Percentiles rank a stretch among this genome's conserved stretches.
Conservation (phyloP, 2,329 filamentous ascomycete genomes). For the Pezicula radicicola region DNA sequence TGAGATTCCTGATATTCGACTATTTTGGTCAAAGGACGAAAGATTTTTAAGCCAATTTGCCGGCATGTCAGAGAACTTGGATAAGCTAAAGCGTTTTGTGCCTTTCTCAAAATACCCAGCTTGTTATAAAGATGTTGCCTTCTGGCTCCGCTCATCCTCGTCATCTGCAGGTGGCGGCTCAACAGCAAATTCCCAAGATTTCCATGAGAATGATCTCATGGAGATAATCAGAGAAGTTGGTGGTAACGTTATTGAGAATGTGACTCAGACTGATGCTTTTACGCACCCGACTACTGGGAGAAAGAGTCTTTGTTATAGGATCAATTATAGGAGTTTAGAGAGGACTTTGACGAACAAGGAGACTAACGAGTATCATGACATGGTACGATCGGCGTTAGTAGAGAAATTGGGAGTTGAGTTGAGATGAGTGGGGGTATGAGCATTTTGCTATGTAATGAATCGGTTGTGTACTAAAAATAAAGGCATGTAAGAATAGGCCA, state of each 20-base stretch:
- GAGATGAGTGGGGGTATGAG: slow-evolving; percentile 41
- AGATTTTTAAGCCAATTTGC: slow-evolving; percentile 87
- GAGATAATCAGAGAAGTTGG: slow-evolving; percentile 83
- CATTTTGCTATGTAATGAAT: background rate
- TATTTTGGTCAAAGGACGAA: slow-evolving; percentile 88
- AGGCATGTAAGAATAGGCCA: too few relatives aligned
- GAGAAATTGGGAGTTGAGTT: slow-evolving; percentile 75
- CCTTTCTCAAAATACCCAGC: slow-evolving; percentile 91
- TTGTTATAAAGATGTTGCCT: slow-evolving; percentile 89
- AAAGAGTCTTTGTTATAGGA: slow-evolving; percentile 84
- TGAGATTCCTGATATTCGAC: slow-evolving; percentile 90
- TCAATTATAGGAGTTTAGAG: slow-evolving; percentile 92
- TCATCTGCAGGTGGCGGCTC: slow-evolving; percentile 45
- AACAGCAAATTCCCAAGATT: slow-evolving; percentile 42
- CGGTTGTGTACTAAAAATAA: too few relatives aligned
- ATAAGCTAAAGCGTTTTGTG: slow-evolving; percentile 60
- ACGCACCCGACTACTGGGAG: slow-evolving; percentile 80
- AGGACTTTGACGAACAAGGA: slow-evolving; percentile 83
- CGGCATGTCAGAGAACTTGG: slow-evolving; percentile 51
- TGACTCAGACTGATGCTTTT: slow-evolving; percentile 81
- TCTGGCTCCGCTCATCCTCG: slow-evolving; percentile 67
- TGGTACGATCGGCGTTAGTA: slow-evolving; percentile 63
- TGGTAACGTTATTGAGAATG: slow-evolving; percentile 85
- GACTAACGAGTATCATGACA: slow-evolving; percentile 71
- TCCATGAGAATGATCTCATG: slow-evolving; percentile 98